These are phyloP conservation scores for Alternaria brassicicola DNA, from an alignment of 2,329 filamentous ascomycete genomes.

Conservation along the genomic window DNA sequence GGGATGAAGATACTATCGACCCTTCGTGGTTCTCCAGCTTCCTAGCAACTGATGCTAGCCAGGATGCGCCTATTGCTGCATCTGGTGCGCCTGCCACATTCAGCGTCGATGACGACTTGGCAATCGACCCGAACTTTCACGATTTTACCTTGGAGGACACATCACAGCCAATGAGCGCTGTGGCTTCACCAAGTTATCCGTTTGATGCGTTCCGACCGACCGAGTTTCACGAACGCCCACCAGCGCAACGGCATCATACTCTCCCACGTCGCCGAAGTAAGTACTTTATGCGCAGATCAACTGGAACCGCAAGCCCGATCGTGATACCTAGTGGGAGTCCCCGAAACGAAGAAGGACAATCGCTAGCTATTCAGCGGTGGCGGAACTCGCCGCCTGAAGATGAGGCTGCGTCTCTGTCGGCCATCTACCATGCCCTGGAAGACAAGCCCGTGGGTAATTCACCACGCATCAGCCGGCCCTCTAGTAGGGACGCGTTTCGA, in stretches of 20 bases:
- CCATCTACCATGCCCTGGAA: constrained; percentile 65
- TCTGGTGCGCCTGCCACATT: not conserved
- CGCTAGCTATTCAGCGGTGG: constrained; percentile 66
- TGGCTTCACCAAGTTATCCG: not conserved
- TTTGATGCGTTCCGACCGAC: constrained; percentile 1
- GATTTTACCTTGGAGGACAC: not conserved
- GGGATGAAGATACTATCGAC: constrained; percentile 9
- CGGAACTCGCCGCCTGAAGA: constrained; percentile 69
- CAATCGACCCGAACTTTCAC: not conserved
- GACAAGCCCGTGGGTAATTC: constrained; percentile 11
- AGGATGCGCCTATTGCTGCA: not conserved
- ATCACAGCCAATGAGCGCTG: not conserved
- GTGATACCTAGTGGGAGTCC: constrained; percentile 8
- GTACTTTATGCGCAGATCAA: constrained; percentile 18
- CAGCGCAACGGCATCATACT: constrained; percentile 11
- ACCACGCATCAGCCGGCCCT: constrained; percentile 29
- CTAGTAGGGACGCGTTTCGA: constrained; percentile 31
- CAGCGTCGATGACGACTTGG: not conserved
- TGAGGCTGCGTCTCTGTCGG: constrained; percentile 66
- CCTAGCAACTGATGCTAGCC: constrained; percentile 1
- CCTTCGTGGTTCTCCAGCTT: constrained; percentile 6
- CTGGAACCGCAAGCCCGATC: constrained; percentile 14
- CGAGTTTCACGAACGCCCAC: not conserved
- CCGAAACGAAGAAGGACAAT: constrained; percentile 11
- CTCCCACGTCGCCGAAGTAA: constrained; percentile 28